phyloP scores from a whole-genome alignment of 2,329 filamentous ascomycete genomes.

The Nigrospora osmanthi region DNA sequence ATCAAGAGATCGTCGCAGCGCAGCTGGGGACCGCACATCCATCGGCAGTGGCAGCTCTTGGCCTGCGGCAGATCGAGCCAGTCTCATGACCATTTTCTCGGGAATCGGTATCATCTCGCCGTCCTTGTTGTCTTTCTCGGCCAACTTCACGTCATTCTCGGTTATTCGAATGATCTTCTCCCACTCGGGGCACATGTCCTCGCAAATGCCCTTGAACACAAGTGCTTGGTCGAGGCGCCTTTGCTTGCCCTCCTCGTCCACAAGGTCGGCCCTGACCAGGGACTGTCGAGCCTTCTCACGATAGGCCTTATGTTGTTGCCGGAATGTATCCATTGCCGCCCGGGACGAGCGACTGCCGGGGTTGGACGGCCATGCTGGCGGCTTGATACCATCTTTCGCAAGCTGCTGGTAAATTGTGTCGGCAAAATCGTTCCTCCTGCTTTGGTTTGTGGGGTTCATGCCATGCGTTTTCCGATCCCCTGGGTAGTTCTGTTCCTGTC shows the following conservation, averaged over 20 bases:
- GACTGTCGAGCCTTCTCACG: conserved; percentile 47
- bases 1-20: conserved; percentile 51
- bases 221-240: conserved; percentile 57
- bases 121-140: conserved; percentile 41
- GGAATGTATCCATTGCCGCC: conserved; percentile 43
- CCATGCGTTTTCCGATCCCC: background rate
- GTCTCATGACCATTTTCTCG: conserved; percentile 56
- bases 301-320: conserved; percentile 49
- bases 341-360: conserved; percentile 45
- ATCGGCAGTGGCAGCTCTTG: conserved; percentile 60
- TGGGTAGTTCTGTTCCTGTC: too few relatives aligned
- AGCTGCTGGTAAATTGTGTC: conserved; percentile 44
- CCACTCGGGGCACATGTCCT: conserved; percentile 63
- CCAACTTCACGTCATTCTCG: conserved; percentile 48
- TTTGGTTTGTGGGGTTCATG: background rate
- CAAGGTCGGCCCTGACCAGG: conserved; percentile 50
- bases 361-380: conserved; percentile 47
- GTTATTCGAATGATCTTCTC: conserved; percentile 57
- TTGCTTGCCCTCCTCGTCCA: conserved; percentile 58
- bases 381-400: conserved; percentile 43
- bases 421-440: conserved; percentile 22
- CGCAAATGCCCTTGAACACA: conserved; percentile 59
- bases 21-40: conserved; percentile 55
- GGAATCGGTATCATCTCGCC: conserved; percentile 38
- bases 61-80: conserved; percentile 60